phyloP scores from a whole-genome alignment of 176 grass and related monocot genomes.

The Oryza meridionalis region DNA sequence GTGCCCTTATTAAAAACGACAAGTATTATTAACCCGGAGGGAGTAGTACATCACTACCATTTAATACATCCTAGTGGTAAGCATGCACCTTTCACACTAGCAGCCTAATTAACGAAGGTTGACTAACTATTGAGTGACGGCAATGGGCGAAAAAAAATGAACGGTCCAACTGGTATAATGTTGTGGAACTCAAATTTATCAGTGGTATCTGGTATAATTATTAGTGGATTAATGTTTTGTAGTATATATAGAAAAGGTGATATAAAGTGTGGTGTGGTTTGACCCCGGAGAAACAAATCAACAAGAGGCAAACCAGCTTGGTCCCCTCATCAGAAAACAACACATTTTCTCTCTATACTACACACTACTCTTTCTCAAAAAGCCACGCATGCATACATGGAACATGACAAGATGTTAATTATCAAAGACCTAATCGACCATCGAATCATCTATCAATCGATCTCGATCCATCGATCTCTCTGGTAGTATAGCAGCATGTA shows the following conservation, averaged over 20 bases:
- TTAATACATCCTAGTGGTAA: too few relatives aligned
- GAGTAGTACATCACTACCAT: too few relatives aligned
- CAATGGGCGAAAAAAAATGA: too few relatives aligned
- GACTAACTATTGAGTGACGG: too few relatives aligned
- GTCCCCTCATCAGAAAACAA: not conserved
- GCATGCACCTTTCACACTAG: too few relatives aligned
- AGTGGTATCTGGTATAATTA: too few relatives aligned
- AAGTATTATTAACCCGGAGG: too few relatives aligned
- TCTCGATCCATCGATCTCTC: not conserved
- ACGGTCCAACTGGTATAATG: too few relatives aligned
- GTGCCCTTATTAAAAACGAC: too few relatives aligned
- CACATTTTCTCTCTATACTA: not conserved
- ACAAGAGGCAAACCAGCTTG: not conserved
- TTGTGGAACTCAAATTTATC: too few relatives aligned
- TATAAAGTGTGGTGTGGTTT: not conserved
- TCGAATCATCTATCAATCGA: not conserved
- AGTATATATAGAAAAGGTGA: not conserved
- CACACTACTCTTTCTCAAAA: not conserved
- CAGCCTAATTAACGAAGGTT: too few relatives aligned
- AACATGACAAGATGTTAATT: slow-evolving; percentile 30
- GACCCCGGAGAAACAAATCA: slow-evolving; percentile 6
- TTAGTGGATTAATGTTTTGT: too few relatives aligned
- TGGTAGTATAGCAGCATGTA: not conserved
- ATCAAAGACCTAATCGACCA: slow-evolving; percentile 25
- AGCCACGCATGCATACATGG: not conserved